Evolutionary conservation across 2,329 filamentous ascomycete genomes (phyloP).

Genomic region (Geoglossum cookeanum): DNA sequence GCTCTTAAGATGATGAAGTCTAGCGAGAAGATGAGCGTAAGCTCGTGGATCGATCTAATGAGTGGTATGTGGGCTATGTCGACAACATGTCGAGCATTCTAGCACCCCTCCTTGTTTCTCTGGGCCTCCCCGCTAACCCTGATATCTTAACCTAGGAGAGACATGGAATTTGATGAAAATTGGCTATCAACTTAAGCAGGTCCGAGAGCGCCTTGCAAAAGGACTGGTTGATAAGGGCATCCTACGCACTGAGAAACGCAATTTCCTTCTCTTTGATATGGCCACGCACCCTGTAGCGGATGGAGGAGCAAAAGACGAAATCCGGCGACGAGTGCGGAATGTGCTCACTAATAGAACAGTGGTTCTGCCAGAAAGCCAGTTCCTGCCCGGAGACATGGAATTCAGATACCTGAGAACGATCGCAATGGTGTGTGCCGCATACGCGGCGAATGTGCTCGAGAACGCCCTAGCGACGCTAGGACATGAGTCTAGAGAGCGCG

Average conservation of each 20-base stretch:
- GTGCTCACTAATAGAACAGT: conserved; percentile 88
- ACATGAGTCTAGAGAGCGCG: conserved; percentile 82
- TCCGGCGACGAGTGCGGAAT: conserved; percentile 77
- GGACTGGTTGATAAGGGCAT: conserved; percentile 98
- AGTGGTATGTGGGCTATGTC: conserved; percentile 47
- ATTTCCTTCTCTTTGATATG: conserved; percentile 99
- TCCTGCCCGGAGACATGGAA: conserved; percentile 83
- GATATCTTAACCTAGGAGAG: conserved; percentile 46
- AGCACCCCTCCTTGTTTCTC: conserved; percentile 9
- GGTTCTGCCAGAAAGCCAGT: conserved; percentile 68
- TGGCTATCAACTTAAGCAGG: conserved; percentile 97
- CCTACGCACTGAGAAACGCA: conserved; percentile 93
- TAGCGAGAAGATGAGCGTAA: conserved; percentile 99
- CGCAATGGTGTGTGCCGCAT: conserved; percentile 92
- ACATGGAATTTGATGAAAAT: conserved; percentile 99
- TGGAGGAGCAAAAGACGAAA: conserved; percentile 92
- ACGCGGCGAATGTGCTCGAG: conserved; percentile 93
- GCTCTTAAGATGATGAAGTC: conserved; percentile 99
- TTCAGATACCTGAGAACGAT: conserved; percentile 86
- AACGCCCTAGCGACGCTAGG: conserved; percentile 89
- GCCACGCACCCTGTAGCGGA: conserved; percentile 95
- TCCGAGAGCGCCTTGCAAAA: conserved; percentile 91
- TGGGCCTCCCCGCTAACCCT: neutral
- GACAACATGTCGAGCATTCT: neutral
- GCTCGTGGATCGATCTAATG: conserved; percentile 97